Evolutionary conservation across 768 basidiomycete genomes (phyloP).

Genomic region (Kwoniella dendrophila): DNA sequence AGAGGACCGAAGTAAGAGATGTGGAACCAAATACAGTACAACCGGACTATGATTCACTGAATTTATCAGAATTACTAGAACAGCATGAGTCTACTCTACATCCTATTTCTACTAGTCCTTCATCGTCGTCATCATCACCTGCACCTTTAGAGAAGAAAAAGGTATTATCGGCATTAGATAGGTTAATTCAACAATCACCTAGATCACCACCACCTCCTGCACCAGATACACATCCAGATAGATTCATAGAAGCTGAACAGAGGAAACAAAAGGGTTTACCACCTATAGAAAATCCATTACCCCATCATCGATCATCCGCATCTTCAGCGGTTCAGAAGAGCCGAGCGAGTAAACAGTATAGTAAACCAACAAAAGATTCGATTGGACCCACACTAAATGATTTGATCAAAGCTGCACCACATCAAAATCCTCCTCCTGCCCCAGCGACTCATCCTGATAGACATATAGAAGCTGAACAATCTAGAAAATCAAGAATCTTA

Average conservation of each 20-base stretch:
- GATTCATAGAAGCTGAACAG: slow-evolving; percentile 5
- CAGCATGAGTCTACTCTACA: neutral
- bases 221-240: slow-evolving; percentile 14
- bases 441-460: slow-evolving; percentile 16
- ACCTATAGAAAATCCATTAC: neutral
- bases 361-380: neutral
- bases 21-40: neutral
- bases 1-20: slow-evolving; percentile 3
- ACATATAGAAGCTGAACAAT: slow-evolving; percentile 14
- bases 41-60: neutral
- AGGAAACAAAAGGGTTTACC: neutral
- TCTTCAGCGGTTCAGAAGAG: neutral
- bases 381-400: slow-evolving; percentile 1
- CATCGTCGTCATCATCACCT: neutral
- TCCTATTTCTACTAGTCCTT: neutral
- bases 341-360: no score
- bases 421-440: slow-evolving; percentile 8
- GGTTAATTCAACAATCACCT: slow-evolving; percentile 9
- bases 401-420: slow-evolving; percentile 9
- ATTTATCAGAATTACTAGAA: slow-evolving; percentile 8
- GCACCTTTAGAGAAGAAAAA: neutral
- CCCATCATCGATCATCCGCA: neutral
- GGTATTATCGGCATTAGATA: slow-evolving; percentile 8
- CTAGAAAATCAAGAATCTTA: neutral
- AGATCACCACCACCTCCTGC: slow-evolving; percentile 13